Evolutionary conservation across 352 stramenopile genomes (phyloP).

Genomic region (Phytophthora podocarpi): DNA sequence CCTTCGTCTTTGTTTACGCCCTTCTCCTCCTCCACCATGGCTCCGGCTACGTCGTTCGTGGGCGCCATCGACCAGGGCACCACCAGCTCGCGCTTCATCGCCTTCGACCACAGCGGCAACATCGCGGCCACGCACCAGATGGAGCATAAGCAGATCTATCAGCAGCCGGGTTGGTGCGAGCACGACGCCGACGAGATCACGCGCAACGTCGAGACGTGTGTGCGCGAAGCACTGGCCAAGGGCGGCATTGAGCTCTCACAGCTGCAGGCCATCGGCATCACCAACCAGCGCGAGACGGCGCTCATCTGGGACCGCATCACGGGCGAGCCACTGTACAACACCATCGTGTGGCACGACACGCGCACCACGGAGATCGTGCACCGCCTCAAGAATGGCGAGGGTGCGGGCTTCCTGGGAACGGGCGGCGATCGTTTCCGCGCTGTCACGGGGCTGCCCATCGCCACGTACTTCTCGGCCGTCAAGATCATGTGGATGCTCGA

Average conservation of each 20-base stretch:
- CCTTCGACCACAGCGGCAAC: constrained; percentile 91
- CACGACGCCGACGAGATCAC: constrained; percentile 98
- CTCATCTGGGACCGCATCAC: constrained; percentile 97
- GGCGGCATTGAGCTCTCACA: constrained; percentile 68
- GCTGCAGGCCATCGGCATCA: constrained; percentile 96
- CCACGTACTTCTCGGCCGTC: constrained; percentile 97
- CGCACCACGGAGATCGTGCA: constrained; percentile 93
- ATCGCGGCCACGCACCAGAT: constrained; percentile 93
- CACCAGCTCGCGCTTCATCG: constrained; percentile 96
- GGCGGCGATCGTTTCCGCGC: constrained; percentile 72
- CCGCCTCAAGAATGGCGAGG: constrained; percentile 69
- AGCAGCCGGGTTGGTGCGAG: constrained; percentile 96
- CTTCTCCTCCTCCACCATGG: constrained; percentile 34
- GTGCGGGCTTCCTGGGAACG: constrained; percentile 53
- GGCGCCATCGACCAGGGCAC: constrained; percentile 98
- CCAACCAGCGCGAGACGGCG: constrained; percentile 99
- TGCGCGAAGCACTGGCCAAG: constrained; percentile 76
- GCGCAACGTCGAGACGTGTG: constrained; percentile 79
- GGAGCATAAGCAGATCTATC: constrained; percentile 97
- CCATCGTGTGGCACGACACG: constrained; percentile 99
- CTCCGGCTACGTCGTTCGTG: constrained; percentile 53
- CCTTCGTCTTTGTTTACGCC: constrained; percentile 2
- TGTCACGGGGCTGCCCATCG: constrained; percentile 95
- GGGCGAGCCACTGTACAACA: constrained; percentile 97
- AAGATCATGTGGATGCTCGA: constrained; percentile 98